These are phyloP conservation scores for Cenococcum geophilum DNA, from an alignment of 495 filamentous ascomycete genomes.

Conservation along the genomic window DNA sequence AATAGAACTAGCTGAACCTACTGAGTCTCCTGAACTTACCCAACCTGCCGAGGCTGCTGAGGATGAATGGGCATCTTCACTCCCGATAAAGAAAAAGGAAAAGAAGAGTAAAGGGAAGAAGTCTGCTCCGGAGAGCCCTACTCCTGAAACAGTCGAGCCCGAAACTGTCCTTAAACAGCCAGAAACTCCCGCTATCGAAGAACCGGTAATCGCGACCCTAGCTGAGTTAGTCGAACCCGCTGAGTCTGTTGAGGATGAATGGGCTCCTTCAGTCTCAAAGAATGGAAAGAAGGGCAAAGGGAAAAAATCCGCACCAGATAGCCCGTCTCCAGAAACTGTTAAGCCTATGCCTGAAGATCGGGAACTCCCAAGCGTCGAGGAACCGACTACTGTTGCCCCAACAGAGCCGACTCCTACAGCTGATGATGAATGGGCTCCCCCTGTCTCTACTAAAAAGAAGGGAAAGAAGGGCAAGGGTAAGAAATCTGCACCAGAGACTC, in stretches of 20 bases:
- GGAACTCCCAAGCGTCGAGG: not conserved
- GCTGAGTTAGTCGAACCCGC: not conserved
- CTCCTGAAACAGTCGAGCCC: not conserved
- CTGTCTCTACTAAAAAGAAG: conserved; percentile 10
- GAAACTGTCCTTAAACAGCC: not conserved
- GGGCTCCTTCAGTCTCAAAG: conserved; percentile 5
- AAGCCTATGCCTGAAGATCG: not conserved
- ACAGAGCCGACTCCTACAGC: not conserved
- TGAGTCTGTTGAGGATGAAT: not conserved
- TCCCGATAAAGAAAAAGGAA: conserved; percentile 16
- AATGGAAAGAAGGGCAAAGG: conserved; percentile 26
- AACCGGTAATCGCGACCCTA: not conserved
- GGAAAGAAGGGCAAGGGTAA: conserved; percentile 27
- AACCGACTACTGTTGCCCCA: not conserved
- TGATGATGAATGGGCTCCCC: conserved; percentile 4
- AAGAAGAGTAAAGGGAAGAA: conserved; percentile 31
- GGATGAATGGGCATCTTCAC: too few species aligned
- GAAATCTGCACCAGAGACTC: conserved; percentile 19
- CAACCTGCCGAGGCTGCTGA: not conserved
- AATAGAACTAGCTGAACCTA: not conserved
- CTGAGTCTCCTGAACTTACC: too few species aligned
- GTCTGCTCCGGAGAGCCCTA: conserved; percentile 1
- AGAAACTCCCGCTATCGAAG: too few species aligned
- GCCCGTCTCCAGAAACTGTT: not conserved
- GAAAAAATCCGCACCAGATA: conserved; percentile 3